Evolutionary conservation across 176 grass and related monocot genomes (phyloP).

Genomic region (Bolboschoenus planiculmis): DNA sequence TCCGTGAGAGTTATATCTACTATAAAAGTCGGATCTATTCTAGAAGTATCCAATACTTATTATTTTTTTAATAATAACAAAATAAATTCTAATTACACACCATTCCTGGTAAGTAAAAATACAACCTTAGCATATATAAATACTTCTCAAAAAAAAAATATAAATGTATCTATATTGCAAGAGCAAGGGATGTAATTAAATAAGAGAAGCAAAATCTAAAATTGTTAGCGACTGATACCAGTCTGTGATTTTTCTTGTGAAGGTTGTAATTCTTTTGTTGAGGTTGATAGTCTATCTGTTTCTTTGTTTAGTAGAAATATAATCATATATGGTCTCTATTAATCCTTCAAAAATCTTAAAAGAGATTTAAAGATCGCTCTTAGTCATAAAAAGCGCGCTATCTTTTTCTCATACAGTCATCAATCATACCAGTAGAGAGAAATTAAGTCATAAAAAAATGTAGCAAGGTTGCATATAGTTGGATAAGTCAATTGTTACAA

Average conservation of each 20-base stretch:
- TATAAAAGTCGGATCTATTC: too few species aligned
- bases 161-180: background rate
- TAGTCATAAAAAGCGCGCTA: background rate
- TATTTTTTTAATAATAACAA: too few species aligned
- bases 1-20: too few species aligned
- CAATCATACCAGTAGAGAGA: too few species aligned
- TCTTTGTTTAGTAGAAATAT: background rate
- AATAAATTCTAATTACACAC: too few species aligned
- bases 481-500: background rate
- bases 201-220: background rate
- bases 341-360: background rate
- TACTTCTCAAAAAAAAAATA: background rate
- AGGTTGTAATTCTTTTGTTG: background rate
- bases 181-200: background rate
- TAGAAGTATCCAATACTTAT: too few species aligned
- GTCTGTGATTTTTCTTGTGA: background rate
- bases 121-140: too few species aligned
- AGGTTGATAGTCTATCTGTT: background rate
- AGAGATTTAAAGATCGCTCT: background rate
- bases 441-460: background rate
- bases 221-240: background rate
- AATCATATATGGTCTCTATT: background rate
- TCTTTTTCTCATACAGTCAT: background rate
- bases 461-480: background rate
- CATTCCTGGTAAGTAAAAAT: too few species aligned